Percentiles rank a stretch among this genome's conserved stretches.
Conservation (phyloP, 1,139 yeast species). For the Suhomyces bribrorum region DNA sequence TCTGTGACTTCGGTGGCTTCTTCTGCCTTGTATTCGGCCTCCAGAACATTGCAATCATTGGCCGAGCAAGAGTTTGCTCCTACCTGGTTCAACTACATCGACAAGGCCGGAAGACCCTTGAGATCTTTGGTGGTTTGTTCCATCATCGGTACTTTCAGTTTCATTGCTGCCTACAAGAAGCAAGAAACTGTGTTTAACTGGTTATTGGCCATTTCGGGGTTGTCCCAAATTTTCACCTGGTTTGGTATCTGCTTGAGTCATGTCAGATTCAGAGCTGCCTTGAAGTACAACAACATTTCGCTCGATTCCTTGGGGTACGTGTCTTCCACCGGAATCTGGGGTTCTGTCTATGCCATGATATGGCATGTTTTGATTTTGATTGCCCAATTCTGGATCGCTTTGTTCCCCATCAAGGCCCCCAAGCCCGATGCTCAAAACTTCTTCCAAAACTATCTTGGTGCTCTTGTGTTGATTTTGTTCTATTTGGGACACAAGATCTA, state of each 20-base stretch:
- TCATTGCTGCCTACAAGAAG: slow-evolving; percentile 42
- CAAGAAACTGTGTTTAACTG: slow-evolving; percentile 46
- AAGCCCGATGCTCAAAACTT: slow-evolving; percentile 33
- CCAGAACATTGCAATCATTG: slow-evolving; percentile 46
- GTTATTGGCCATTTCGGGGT: slow-evolving; percentile 47
- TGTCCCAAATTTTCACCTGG: slow-evolving; percentile 48
- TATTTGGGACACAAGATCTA: slow-evolving; percentile 39
- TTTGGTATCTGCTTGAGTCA: slow-evolving; percentile 44
- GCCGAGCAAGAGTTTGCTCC: slow-evolving; percentile 49
- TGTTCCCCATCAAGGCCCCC: slow-evolving; percentile 36
- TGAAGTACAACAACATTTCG: slow-evolving; percentile 37
- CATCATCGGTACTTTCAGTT: slow-evolving; percentile 30
- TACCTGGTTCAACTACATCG: slow-evolving; percentile 41
- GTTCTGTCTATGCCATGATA: slow-evolving; percentile 38
- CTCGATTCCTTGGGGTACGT: slow-evolving; percentile 40
- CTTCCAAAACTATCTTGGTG: slow-evolving; percentile 42
- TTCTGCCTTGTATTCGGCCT: slow-evolving; percentile 45
- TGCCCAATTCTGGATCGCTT: slow-evolving; percentile 46
- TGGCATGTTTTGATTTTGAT: slow-evolving; percentile 39
- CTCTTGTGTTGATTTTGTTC: slow-evolving; percentile 35
- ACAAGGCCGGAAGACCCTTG: slow-evolving; percentile 46
- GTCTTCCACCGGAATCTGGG: slow-evolving; percentile 43
- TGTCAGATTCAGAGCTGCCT: slow-evolving; percentile 44
- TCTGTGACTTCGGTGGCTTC: slow-evolving; percentile 50
- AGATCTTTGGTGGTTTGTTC: slow-evolving; percentile 38